These are phyloP conservation scores for Colletotrichum shisoi DNA, from an alignment of 2,329 filamentous ascomycete species.

Conservation along the genomic window DNA sequence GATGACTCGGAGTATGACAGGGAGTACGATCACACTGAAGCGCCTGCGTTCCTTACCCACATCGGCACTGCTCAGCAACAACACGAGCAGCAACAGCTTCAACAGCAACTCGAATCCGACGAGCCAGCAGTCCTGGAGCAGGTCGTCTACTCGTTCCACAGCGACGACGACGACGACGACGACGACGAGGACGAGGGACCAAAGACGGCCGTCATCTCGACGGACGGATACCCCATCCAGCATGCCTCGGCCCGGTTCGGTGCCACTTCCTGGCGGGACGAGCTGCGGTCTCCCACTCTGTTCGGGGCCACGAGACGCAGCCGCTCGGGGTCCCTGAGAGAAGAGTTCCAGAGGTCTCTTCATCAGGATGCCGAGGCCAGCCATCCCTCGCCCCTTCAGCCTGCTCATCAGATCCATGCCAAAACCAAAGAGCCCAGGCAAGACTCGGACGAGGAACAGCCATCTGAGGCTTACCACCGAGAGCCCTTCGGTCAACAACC, in stretches of 20 bases:
- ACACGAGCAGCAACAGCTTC: too few relatives aligned
- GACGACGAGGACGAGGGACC: slow-evolving; percentile 20
- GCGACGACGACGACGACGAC: slow-evolving; percentile 21
- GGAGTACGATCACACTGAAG: slow-evolving; percentile 19
- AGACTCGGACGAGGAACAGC: not conserved
- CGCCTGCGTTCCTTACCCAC: slow-evolving; percentile 27
- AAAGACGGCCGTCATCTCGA: slow-evolving; percentile 23
- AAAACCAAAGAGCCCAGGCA: not conserved
- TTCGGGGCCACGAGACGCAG: slow-evolving; percentile 30
- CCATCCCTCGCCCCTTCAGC: not conserved
- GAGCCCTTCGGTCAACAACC: not conserved
- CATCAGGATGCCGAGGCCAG: not conserved
- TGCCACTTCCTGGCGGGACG: slow-evolving; percentile 29
- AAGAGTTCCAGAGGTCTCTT: slow-evolving; percentile 19
- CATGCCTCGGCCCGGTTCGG: slow-evolving; percentile 31
- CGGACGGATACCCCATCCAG: slow-evolving; percentile 11
- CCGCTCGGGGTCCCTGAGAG: slow-evolving; percentile 28
- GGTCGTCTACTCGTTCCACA: slow-evolving; percentile 30
- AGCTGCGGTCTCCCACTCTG: slow-evolving; percentile 23
- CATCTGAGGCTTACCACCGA: slow-evolving; percentile 11
- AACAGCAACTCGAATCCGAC: not conserved
- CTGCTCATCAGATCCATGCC: not conserved
- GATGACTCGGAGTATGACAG: slow-evolving; percentile 40
- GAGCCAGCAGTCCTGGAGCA: slow-evolving; percentile 28
- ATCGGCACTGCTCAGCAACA: slow-evolving; percentile 16